A percentile compares a stretch with the other conserved stretches of the same genome.
These are phyloP conservation scores for Calonectria leucothoes DNA, from an alignment of 2,329 filamentous ascomycete species.

Conservation along the genomic window DNA sequence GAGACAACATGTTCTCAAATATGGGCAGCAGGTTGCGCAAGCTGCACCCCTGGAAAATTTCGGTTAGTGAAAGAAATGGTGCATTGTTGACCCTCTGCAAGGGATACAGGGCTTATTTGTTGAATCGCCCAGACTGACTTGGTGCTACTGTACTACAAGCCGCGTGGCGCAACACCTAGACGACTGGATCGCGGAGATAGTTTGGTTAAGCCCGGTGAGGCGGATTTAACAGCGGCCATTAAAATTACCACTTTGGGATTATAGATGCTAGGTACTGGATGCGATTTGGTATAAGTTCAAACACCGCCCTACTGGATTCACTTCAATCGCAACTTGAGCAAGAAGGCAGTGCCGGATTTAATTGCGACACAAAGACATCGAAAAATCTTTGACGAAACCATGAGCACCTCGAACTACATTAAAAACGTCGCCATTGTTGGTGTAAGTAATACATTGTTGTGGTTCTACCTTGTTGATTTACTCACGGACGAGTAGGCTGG, in stretches of 20 bases:
- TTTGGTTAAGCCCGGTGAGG: not conserved
- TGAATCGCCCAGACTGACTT: not conserved
- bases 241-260: not conserved
- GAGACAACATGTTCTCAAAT: not conserved
- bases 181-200: not conserved
- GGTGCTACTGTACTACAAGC: not conserved
- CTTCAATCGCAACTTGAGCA: not conserved
- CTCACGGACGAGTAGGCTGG: constrained; percentile 48
- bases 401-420: constrained; percentile 46
- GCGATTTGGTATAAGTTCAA: not conserved
- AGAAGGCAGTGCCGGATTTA: not conserved
- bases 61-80: no score
- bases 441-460: constrained; percentile 46
- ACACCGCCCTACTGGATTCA: not conserved
- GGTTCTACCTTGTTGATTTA: not conserved
- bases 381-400: not conserved
- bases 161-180: not conserved
- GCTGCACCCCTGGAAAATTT: not conserved
- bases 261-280: no score
- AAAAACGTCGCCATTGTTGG: constrained; percentile 60
- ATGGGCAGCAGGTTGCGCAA: not conserved
- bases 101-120: not conserved
- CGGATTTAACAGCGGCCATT: not conserved
- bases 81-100: not conserved
- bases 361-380: not conserved